phyloP scores from a whole-genome alignment of 768 basidiomycete species.

The Tremella yokohamensis region DNA sequence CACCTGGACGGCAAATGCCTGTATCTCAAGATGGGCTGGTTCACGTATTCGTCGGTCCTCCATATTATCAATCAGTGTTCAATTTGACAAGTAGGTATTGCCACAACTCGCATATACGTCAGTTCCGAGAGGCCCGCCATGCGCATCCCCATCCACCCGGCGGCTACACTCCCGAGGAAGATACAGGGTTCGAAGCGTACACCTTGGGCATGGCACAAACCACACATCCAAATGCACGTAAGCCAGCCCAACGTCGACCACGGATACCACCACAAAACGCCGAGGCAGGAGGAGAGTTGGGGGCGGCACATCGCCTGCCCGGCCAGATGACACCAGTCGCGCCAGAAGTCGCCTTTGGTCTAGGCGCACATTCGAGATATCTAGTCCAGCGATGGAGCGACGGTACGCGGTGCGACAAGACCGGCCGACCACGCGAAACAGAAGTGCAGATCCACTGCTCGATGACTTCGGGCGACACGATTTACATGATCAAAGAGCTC shows the following conservation, averaged over 20 bases:
- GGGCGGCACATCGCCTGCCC: neutral
- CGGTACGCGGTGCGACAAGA: constrained; percentile 91
- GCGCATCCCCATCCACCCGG: constrained; percentile 65
- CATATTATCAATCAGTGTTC: neutral
- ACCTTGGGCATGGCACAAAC: constrained; percentile 45
- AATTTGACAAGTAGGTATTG: constrained; percentile 52
- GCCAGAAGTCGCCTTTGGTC: constrained; percentile 45
- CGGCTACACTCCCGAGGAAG: constrained; percentile 71
- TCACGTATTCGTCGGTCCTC: constrained; percentile 80
- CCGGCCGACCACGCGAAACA: constrained; percentile 76
- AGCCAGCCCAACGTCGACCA: constrained; percentile 35
- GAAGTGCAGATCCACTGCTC: constrained; percentile 99
- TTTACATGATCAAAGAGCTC: constrained; percentile 86
- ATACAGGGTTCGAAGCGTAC: constrained; percentile 59
- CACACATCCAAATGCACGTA: constrained; percentile 59
- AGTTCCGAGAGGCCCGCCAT: constrained; percentile 80
- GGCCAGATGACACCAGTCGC: neutral
- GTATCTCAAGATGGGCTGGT: constrained; percentile 53
- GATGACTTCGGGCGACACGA: constrained; percentile 85
- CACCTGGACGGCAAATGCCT: constrained; percentile 46
- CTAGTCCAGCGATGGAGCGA: constrained; percentile 64
- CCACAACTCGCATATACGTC: constrained; percentile 89
- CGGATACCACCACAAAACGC: neutral
- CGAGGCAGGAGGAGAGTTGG: no score
- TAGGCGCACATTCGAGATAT: constrained; percentile 64